These are phyloP conservation scores for Mycosarcoma maydis DNA, from an alignment of 1,284 basidiomycete species.

Conservation along the genomic window DNA sequence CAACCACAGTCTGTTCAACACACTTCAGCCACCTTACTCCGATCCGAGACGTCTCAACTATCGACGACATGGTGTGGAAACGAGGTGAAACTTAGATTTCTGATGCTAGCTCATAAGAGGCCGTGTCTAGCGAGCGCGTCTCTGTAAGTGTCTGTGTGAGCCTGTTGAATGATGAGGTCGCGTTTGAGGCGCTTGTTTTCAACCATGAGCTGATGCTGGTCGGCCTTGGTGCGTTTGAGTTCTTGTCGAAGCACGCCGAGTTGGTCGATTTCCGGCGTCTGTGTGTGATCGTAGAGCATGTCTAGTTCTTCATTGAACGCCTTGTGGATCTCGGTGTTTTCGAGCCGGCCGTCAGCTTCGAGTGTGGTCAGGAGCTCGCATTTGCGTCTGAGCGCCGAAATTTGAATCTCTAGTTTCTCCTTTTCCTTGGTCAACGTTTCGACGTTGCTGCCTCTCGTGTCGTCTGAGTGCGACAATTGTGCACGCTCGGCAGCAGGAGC, in stretches of 20 bases:
- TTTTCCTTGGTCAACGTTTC: constrained; percentile 10
- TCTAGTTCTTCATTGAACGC: constrained; percentile 66
- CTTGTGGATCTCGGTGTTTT: constrained; percentile 65
- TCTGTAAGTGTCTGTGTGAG: constrained; percentile 17
- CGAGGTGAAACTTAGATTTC: background rate
- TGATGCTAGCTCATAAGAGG: constrained; percentile 18
- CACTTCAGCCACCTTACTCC: no score
- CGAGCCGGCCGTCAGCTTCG: constrained; percentile 61
- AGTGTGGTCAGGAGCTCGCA: constrained; percentile 57
- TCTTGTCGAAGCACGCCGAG: constrained; percentile 44
- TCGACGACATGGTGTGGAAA: background rate
- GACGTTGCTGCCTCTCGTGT: no score
- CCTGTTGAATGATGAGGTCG: constrained; percentile 34
- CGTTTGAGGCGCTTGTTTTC: constrained; percentile 46
- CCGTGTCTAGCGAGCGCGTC: constrained; percentile 30
- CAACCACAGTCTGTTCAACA: background rate
- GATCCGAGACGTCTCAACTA: no score
- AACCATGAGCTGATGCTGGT: constrained; percentile 39
- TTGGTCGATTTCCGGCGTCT: constrained; percentile 54
- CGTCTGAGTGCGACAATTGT: no score
- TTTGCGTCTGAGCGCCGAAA: constrained; percentile 51
- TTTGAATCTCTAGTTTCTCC: constrained; percentile 31
- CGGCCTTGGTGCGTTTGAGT: constrained; percentile 47
- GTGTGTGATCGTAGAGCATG: constrained; percentile 60
- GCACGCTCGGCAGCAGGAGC: no score